These are phyloP conservation scores for Vitis labrusca DNA, from an alignment of 164 flowering plant genomes.

Conservation along the genomic window DNA sequence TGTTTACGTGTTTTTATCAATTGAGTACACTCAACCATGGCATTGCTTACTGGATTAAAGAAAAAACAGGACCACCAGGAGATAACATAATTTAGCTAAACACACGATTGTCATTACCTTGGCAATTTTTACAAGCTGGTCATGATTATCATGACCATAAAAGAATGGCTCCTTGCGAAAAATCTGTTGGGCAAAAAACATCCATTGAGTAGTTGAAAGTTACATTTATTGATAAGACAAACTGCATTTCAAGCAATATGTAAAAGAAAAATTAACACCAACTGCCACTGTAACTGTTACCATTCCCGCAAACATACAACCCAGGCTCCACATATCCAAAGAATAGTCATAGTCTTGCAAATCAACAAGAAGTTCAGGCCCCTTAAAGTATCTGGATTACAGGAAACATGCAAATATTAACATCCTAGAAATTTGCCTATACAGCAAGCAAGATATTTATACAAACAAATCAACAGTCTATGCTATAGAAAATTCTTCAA, in stretches of 20 bases:
- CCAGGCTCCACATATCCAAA: slow-evolving; percentile 65
- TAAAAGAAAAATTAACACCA: slow-evolving; percentile 1
- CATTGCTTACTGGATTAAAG: too few relatives aligned
- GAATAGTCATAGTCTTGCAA: slow-evolving; percentile 66
- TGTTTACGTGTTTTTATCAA: too few relatives aligned
- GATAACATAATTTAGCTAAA: too few relatives aligned
- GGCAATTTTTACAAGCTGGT: slow-evolving; percentile 88
- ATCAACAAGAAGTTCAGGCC: slow-evolving; percentile 62
- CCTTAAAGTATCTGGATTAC: slow-evolving; percentile 48
- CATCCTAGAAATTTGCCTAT: neutral
- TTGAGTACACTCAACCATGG: too few relatives aligned
- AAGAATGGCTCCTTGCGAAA: slow-evolving; percentile 88
- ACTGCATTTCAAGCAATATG: neutral
- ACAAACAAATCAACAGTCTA: neutral
- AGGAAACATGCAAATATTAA: neutral
- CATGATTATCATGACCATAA: slow-evolving; percentile 87
- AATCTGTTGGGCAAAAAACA: slow-evolving; percentile 39
- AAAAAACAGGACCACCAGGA: too few relatives aligned
- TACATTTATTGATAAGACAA: too few relatives aligned
- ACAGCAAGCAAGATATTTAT: neutral
- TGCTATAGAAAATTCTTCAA: neutral
- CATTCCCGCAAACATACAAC: slow-evolving; percentile 78
- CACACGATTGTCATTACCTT: slow-evolving; percentile 40
- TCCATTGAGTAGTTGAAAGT: neutral
- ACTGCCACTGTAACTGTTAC: slow-evolving; percentile 20